phyloP scores from a whole-genome alignment of 352 stramenopile genomes.

The Phytophthora uliginosa region DNA sequence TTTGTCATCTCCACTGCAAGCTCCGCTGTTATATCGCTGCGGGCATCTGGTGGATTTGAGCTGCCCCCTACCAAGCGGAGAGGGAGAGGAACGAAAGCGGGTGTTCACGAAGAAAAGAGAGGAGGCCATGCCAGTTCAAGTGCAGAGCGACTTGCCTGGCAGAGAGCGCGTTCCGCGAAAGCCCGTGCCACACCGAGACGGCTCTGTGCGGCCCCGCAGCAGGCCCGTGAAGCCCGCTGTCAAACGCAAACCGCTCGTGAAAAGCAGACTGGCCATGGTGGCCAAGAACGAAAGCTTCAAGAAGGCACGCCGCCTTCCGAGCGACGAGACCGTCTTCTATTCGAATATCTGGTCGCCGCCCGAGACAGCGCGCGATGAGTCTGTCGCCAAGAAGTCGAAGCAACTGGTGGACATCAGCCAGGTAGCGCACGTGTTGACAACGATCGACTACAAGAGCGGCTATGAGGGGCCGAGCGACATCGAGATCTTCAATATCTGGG shows the following conservation, averaged over 20 bases:
- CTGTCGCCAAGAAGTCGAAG: slow-evolving; percentile 28
- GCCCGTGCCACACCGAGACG: slow-evolving; percentile 23
- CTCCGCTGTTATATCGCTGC: neutral
- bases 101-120: slow-evolving; percentile 18
- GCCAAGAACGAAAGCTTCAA: slow-evolving; percentile 50
- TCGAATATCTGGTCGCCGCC: slow-evolving; percentile 78
- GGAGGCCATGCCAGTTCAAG: slow-evolving; percentile 37
- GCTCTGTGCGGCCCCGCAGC: slow-evolving; percentile 32
- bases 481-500: slow-evolving; percentile 72
- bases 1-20: slow-evolving; percentile 15
- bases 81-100: slow-evolving; percentile 26
- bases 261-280: slow-evolving; percentile 56
- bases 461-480: slow-evolving; percentile 50
- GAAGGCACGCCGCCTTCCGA: slow-evolving; percentile 47
- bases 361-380: slow-evolving; percentile 23
- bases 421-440: slow-evolving; percentile 79
- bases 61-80: slow-evolving; percentile 25
- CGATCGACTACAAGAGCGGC: slow-evolving; percentile 76
- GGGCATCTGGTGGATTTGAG: slow-evolving; percentile 31
- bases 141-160: slow-evolving; percentile 36
- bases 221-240: slow-evolving; percentile 27
- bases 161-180: slow-evolving; percentile 38
- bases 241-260: slow-evolving; percentile 68
- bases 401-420: slow-evolving; percentile 85
- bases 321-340: slow-evolving; percentile 85